These are phyloP conservation scores for Coemansia sp. DNA, from an alignment of 192 early-diverging fungal species.

Conservation along the genomic window DNA sequence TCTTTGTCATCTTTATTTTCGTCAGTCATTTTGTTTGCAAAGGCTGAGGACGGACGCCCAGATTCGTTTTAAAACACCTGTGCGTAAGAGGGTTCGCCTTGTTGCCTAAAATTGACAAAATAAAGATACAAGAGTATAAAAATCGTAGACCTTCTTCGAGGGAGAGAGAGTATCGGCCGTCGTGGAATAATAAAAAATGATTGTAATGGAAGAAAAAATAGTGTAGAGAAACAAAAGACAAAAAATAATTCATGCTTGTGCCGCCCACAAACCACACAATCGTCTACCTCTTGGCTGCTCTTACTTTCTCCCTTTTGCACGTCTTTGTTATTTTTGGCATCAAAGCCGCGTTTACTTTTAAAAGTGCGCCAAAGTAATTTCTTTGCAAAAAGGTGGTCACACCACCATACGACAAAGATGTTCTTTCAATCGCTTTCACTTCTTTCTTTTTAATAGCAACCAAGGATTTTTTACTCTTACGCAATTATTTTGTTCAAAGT, in stretches of 20 bases:
- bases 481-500: not conserved
- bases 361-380: not conserved
- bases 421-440: not conserved
- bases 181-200: too few relatives aligned
- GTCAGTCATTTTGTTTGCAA: not conserved
- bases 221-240: not conserved
- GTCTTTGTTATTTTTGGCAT: not conserved
- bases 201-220: too few relatives aligned
- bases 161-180: too few relatives aligned
- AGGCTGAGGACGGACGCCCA: not conserved
- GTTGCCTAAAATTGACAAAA: too few relatives aligned
- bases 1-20: not conserved
- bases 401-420: not conserved
- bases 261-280: not conserved
- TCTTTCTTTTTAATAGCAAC: too few relatives aligned
- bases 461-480: not conserved
- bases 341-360: not conserved
- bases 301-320: not conserved
- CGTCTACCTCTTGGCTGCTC: not conserved
- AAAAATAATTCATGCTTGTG: not conserved
- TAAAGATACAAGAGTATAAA: too few relatives aligned
- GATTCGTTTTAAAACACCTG: not conserved
- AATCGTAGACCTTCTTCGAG: too few relatives aligned
- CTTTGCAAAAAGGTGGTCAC: not conserved
- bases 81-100: too few relatives aligned